Evolutionary conservation across 2,329 filamentous ascomycete genomes (phyloP).

Genomic region (Botrytis fragariae): DNA sequence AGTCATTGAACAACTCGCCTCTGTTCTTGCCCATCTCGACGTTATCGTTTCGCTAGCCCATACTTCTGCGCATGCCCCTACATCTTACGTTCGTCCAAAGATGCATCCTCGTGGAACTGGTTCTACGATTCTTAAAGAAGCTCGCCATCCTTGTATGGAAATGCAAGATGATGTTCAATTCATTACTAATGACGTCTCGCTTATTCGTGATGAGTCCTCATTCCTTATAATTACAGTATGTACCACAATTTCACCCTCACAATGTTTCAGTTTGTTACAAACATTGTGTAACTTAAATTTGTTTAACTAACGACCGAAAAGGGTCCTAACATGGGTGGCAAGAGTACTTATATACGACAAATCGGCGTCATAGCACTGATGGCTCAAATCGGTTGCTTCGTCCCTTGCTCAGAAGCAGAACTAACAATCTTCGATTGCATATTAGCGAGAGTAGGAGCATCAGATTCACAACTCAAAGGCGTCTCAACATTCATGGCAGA

Average conservation of each 20-base stretch:
- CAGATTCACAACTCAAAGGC: conserved; percentile 94
- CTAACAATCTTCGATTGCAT: conserved; percentile 96
- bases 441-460: conserved; percentile 90
- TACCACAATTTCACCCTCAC: background rate
- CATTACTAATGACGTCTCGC: conserved; percentile 92
- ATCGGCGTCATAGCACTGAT: conserved; percentile 95
- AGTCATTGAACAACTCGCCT: conserved; percentile 84
- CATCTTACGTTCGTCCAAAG: conserved; percentile 84
- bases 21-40: conserved; percentile 86
- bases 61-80: conserved; percentile 87
- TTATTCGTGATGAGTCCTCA: conserved; percentile 74
- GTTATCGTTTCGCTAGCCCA: conserved; percentile 94
- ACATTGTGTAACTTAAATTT: too few relatives aligned
- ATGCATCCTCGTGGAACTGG: conserved; percentile 87
- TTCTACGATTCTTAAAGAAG: conserved; percentile 85
- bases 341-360: conserved; percentile 97
- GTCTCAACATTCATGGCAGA: conserved; percentile 99
- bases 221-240: conserved; percentile 55
- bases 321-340: conserved; percentile 98
- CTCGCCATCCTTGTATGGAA: conserved; percentile 95
- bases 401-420: conserved; percentile 86
- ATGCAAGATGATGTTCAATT: conserved; percentile 98
- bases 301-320: background rate
- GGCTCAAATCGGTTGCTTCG: conserved; percentile 96
- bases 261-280: too few relatives aligned